Evolutionary conservation across 2,329 filamentous ascomycete species (phyloP).

Genomic region (Cladophialophora bantiana): DNA sequence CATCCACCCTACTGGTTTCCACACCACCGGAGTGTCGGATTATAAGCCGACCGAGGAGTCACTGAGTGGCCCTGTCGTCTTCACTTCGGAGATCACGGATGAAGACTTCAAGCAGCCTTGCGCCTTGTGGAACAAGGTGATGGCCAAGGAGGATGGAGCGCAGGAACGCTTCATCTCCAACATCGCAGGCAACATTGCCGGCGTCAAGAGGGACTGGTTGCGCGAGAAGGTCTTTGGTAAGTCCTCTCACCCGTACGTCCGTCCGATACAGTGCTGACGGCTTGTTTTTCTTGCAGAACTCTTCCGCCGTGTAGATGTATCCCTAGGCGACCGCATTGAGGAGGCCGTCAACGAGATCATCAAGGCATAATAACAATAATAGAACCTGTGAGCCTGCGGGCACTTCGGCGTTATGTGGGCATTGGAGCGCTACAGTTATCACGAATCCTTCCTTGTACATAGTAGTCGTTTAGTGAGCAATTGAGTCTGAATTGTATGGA

Average conservation of each 20-base stretch:
- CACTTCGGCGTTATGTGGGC: not conserved
- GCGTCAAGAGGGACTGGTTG: constrained; percentile 64
- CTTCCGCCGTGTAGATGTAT: constrained; percentile 26
- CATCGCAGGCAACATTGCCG: constrained; percentile 63
- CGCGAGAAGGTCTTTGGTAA: constrained; percentile 62
- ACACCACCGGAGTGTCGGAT: constrained; percentile 33
- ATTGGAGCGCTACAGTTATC: not conserved
- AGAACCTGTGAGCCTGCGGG: not conserved
- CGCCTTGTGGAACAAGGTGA: constrained; percentile 51
- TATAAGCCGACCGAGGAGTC: constrained; percentile 37
- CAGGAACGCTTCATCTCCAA: constrained; percentile 69
- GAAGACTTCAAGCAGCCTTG: constrained; percentile 55
- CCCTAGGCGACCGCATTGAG: constrained; percentile 21
- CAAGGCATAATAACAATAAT: not conserved
- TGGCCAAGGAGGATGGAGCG: constrained; percentile 59
- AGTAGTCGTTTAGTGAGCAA: not conserved
- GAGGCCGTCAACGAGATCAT: constrained; percentile 47
- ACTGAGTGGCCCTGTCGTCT: constrained; percentile 46
- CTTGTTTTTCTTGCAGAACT: constrained; percentile 11
- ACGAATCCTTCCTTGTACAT: not conserved
- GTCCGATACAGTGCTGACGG: not conserved
- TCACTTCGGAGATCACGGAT: constrained; percentile 52
- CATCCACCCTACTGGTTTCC: constrained; percentile 38
- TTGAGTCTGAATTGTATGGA: not conserved
- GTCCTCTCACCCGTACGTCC: constrained; percentile 4